phyloP scores from a whole-genome alignment of 805 yeast genomes.

The Barnettozyma wickerhamii region DNA sequence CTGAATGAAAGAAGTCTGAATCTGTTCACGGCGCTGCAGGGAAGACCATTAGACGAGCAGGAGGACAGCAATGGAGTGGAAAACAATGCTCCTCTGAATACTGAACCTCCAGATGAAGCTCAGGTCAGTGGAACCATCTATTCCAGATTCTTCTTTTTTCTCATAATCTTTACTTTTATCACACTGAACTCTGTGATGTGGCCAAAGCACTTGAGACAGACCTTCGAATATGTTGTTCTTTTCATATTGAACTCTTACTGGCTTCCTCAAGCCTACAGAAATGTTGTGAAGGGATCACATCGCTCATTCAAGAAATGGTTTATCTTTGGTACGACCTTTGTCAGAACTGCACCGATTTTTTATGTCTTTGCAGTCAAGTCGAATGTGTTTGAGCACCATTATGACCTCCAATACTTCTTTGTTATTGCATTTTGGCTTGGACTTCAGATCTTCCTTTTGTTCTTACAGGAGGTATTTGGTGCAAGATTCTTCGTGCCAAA shows the following conservation, averaged over 20 bases:
- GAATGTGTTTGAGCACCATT: constrained; percentile 71
- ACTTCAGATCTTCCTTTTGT: constrained; percentile 54
- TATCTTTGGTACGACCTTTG: constrained; percentile 59
- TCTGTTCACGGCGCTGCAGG: constrained; percentile 62
- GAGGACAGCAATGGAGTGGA: constrained; percentile 15
- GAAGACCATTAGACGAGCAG: constrained; percentile 42
- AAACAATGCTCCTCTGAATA: constrained; percentile 18
- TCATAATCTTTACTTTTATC: constrained; percentile 52
- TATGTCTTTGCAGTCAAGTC: constrained; percentile 50
- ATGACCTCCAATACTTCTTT: constrained; percentile 46
- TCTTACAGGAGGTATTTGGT: constrained; percentile 64
- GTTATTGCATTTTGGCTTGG: constrained; percentile 50
- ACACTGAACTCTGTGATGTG: constrained; percentile 55
- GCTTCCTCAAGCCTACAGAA: constrained; percentile 85
- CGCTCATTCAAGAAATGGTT: constrained; percentile 71
- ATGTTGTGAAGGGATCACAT: constrained; percentile 63
- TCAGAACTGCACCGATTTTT: constrained; percentile 59
- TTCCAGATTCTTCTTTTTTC: constrained; percentile 49
- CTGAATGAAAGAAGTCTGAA: constrained; percentile 65
- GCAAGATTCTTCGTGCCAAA: constrained; percentile 82
- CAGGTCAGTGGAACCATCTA: constrained; percentile 54
- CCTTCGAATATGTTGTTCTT: constrained; percentile 54
- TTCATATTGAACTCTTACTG: constrained; percentile 65
- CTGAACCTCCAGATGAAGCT: constrained; percentile 42
- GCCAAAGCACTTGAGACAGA: constrained; percentile 51